Evolutionary conservation across 2,329 filamentous ascomycete genomes (phyloP).

Genomic region (Calycina marina): DNA sequence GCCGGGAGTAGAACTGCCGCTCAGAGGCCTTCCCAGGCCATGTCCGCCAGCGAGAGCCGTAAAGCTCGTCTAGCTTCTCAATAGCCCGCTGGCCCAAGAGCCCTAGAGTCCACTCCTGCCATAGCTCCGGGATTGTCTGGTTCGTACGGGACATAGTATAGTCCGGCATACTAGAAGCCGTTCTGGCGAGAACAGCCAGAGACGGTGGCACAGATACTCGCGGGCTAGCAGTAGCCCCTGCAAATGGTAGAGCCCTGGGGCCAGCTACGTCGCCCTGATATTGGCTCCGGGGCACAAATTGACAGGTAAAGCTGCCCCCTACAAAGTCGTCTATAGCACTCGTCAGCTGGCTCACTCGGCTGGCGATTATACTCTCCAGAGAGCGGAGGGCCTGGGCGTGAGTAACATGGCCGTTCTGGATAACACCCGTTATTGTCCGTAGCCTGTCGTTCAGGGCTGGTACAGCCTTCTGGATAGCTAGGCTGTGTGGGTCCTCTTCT

Average conservation of each 20-base stretch:
- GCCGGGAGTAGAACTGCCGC: neutral
- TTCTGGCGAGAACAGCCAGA: too few species aligned
- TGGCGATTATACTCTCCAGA: constrained; percentile 1
- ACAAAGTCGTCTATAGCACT: constrained; percentile 1
- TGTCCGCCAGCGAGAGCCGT: neutral
- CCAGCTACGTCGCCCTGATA: neutral
- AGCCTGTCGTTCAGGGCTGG: constrained; percentile 1
- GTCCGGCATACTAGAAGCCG: too few species aligned
- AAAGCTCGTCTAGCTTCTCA: neutral
- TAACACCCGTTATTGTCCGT: constrained; percentile 2
- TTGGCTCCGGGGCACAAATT: constrained; percentile 2
- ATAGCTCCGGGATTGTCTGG: neutral
- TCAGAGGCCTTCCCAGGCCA: neutral
- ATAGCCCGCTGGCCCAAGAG: neutral
- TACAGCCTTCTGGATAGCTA: constrained; percentile 2
- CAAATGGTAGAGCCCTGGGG: too few species aligned
- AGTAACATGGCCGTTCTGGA: constrained; percentile 3
- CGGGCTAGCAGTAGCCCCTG: too few species aligned
- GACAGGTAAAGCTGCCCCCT: constrained; percentile 2
- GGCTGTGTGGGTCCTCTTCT: constrained; percentile 1
- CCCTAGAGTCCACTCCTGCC: neutral
- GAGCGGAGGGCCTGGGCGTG: constrained; percentile 2
- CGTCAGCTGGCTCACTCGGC: neutral
- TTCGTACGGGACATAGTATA: neutral
- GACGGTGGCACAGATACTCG: too few species aligned